phyloP scores from a whole-genome alignment of 352 stramenopile genomes.

The Phytophthora kernoviae region DNA sequence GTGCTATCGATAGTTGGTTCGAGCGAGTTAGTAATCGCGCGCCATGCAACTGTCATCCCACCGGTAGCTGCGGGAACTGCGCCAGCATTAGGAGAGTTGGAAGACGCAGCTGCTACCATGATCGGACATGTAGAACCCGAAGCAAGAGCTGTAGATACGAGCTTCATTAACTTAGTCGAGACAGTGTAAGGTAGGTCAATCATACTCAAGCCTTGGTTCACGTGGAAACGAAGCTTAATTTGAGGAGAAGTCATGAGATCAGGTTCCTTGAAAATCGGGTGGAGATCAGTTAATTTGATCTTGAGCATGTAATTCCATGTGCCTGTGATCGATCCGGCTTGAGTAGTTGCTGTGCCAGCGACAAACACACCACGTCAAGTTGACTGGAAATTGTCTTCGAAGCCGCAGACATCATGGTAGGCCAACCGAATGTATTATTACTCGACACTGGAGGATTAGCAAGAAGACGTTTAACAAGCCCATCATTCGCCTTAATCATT shows the following conservation, averaged over 20 bases:
- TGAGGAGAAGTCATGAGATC: slow-evolving; percentile 1
- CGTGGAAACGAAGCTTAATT: too few species aligned
- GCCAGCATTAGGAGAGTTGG: background rate
- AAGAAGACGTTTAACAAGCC: too few species aligned
- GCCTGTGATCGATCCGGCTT: background rate
- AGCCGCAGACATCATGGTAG: too few species aligned
- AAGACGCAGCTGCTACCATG: background rate
- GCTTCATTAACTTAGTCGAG: background rate
- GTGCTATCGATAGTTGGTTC: background rate
- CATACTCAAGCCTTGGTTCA: too few species aligned
- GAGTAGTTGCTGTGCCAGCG: background rate
- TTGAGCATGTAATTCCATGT: slow-evolving; percentile 7
- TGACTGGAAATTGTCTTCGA: too few species aligned
- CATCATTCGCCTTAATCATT: too few species aligned
- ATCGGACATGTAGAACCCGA: background rate
- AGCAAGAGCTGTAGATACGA: background rate
- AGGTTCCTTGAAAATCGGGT: background rate
- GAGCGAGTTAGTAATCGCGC: background rate
- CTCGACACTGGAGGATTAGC: too few species aligned
- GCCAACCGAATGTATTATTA: background rate
- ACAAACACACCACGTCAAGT: background rate
- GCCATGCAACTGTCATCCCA: background rate
- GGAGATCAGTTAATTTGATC: background rate
- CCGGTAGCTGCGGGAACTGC: background rate
- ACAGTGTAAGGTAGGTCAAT: too few species aligned